Percentiles rank a stretch among this genome's conserved stretches.
phyloP scores from a whole-genome alignment of 148 eudicot genomes.

The Camellia lanceoleosa region DNA sequence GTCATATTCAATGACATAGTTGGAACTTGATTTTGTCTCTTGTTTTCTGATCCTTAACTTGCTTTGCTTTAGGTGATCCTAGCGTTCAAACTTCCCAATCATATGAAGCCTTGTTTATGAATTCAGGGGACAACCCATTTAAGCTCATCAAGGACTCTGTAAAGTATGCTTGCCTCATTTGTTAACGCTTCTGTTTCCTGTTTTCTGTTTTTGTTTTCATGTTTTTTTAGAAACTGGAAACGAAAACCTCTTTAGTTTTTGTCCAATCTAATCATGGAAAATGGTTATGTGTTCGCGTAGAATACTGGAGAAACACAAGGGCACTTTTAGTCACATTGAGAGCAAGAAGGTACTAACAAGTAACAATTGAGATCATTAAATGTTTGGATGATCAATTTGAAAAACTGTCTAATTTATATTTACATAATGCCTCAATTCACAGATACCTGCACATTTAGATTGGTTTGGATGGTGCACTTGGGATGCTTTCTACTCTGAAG shows the following conservation, averaged over 20 bases:
- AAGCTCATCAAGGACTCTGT: conserved; percentile 10
- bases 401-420: not conserved
- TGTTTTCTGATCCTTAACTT: too few species aligned
- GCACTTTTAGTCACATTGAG: not conserved
- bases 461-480: conserved; percentile 11
- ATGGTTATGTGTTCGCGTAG: not conserved
- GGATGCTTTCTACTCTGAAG: conserved; percentile 5
- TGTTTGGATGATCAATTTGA: not conserved
- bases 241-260: too few species aligned
- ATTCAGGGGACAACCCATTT: conserved; percentile 10
- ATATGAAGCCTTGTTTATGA: not conserved
- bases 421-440: not conserved
- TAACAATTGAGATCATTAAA: too few species aligned
- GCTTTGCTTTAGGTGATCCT: not conserved
- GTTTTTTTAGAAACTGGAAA: not conserved
- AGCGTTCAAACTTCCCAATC: not conserved
- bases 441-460: conserved; percentile 8
- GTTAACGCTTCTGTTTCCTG: not conserved
- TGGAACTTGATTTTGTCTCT: not conserved
- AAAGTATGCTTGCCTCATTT: not conserved
- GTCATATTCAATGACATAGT: not conserved
- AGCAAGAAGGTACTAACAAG: conserved; percentile 1
- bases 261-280: too few species aligned
- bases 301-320: not conserved
- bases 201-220: too few species aligned